Base-by-base conservation (phyloP, 257 asterid genomes). In the Fraxinus anomala region DNA sequence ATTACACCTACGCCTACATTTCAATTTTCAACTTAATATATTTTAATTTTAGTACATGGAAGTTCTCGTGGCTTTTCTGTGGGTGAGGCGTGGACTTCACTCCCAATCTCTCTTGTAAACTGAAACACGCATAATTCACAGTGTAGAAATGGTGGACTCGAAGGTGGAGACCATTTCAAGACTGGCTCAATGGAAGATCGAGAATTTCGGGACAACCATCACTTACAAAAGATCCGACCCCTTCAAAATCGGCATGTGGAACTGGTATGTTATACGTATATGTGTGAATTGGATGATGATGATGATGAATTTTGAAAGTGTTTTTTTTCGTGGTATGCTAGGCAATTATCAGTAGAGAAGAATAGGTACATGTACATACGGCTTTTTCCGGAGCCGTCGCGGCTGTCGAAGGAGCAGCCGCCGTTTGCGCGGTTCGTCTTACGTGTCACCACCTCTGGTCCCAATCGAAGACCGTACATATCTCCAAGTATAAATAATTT, bases 181-280 rank as follows among this genome's bases (percentile, higher is more conserved):
- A 69, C 81, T 94, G 17, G 99, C 99, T 16, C 99, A 92, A 85
- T 94, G 99, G 99, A 94, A 89, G 78, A 84, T 94, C 83, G 99
- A 94, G 51, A 83, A 67, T 16, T 90, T 92, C 79, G 96, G 96
- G 8, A 91, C 88, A 2, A 77, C 92, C 6, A 79, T 89, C 2
- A 88, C 94, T 59, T 90, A 89, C 91, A 91, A 91, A 72, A 80
- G 97, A 85, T 94, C 99, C 73, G 99, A 94, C 76, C 96, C 98
- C 8, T 94, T 94, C 81, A 94, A 88, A 83, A 88, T 94, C 79
- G 97, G 97, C 37, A 81, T 94, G 71, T 94, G 99, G 99, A 91
- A 94, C 85, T 94, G 99, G 99, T 92, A 85, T 63, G 14, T 63
- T 31, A 13, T 28, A 3, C 24, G 0, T 23, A 17, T 24, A 1